These are phyloP conservation scores for Globisporangium heterothallicum DNA, from an alignment of 352 stramenopile genomes.

Conservation along the genomic window DNA sequence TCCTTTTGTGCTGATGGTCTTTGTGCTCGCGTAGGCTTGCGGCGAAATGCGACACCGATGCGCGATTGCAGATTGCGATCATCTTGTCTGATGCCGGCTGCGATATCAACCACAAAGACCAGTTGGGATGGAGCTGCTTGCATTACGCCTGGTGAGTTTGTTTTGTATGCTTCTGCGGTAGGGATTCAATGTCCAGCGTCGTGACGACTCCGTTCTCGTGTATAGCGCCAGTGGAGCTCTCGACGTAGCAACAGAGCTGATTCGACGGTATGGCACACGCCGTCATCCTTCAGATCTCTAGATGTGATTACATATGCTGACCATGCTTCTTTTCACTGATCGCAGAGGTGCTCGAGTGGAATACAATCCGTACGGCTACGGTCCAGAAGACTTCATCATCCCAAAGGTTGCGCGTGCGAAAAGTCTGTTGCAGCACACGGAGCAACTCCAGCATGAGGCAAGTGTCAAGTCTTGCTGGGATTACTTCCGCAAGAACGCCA, in stretches of 20 bases:
- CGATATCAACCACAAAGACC: constrained; percentile 82
- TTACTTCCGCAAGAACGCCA: constrained; percentile 70
- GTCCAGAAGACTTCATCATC: constrained; percentile 80
- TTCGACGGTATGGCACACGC: constrained; percentile 35
- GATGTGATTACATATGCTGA: neutral
- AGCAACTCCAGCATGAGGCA: constrained; percentile 79
- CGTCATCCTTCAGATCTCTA: neutral
- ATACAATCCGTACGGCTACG: constrained; percentile 85
- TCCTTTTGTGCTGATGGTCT: neutral
- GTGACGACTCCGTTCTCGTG: constrained; percentile 3
- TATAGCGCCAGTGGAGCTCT: constrained; percentile 61
- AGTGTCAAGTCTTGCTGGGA: constrained; percentile 73
- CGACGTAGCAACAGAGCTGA: constrained; percentile 69
- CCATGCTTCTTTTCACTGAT: neutral
- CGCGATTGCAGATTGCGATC: constrained; percentile 73
- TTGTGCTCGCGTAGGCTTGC: constrained; percentile 38
- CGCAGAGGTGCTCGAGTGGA: constrained; percentile 54
- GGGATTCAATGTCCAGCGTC: neutral
- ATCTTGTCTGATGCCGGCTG: constrained; percentile 81
- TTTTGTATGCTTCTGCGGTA: neutral
- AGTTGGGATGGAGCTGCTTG: constrained; percentile 80
- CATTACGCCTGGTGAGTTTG: constrained; percentile 76
- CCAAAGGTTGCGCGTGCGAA: constrained; percentile 74
- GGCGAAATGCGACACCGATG: constrained; percentile 77
- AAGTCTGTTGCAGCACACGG: constrained; percentile 82